Percentiles rank a stretch among this genome's conserved stretches.
These are phyloP conservation scores for Cladosporium sphaerospermum DNA, from an alignment of 2,329 filamentous ascomycete species.

Conservation along the genomic window DNA sequence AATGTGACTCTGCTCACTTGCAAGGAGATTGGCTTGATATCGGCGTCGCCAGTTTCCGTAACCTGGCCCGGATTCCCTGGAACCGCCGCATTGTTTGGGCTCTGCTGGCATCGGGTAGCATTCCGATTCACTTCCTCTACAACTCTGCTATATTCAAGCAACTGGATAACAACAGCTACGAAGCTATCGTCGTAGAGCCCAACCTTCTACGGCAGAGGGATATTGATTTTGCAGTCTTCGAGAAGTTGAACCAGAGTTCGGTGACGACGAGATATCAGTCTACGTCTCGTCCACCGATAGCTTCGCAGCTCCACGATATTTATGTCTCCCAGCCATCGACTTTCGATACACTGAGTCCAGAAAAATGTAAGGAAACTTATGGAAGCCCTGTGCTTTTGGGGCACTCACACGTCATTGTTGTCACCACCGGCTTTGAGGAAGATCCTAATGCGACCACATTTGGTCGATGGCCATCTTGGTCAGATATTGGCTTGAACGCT, in stretches of 20 bases:
- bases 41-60: constrained; percentile 39
- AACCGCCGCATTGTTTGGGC: constrained; percentile 21
- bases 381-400: too few species aligned
- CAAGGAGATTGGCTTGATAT: constrained; percentile 39
- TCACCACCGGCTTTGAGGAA: too few species aligned
- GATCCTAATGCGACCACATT: too few species aligned
- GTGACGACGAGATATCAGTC: neutral
- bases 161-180: constrained; percentile 20
- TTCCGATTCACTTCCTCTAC: constrained; percentile 35
- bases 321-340: neutral
- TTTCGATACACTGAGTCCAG: neutral
- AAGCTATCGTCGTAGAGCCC: constrained; percentile 3
- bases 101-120: constrained; percentile 26
- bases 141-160: constrained; percentile 27
- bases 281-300: neutral
- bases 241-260: neutral
- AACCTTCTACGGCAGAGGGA: neutral
- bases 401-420: too few species aligned
- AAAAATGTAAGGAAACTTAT: too few species aligned
- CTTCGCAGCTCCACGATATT: neutral
- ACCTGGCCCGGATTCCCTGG: constrained; percentile 25
- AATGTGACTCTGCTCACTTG: constrained; percentile 45
- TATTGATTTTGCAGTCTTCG: neutral
- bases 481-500: too few species aligned
- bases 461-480: too few species aligned